phyloP scores from a whole-genome alignment of 2,329 filamentous ascomycete species.

The Arthrobotrys megalospora region DNA sequence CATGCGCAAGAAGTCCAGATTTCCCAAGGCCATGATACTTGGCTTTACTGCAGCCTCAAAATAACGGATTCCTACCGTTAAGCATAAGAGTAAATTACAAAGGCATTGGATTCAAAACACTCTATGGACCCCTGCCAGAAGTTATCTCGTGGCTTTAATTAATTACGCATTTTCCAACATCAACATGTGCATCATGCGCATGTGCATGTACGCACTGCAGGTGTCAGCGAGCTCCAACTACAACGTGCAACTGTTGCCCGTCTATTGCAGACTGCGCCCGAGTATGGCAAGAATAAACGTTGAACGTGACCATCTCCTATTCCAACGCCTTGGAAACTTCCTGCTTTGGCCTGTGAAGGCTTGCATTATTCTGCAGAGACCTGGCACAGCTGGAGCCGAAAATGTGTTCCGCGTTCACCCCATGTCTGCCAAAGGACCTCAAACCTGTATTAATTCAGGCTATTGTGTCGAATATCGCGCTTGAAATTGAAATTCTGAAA shows the following conservation, averaged over 20 bases:
- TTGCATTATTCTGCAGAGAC: constrained; percentile 4
- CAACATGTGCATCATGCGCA: constrained; percentile 13
- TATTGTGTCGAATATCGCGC: constrained; percentile 7
- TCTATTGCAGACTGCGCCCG: not conserved
- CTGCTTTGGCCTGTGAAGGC: constrained; percentile 11
- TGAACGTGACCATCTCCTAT: constrained; percentile 26
- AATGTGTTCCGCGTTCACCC: constrained; percentile 1
- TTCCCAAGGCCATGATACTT: no score
- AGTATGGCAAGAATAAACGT: constrained; percentile 16
- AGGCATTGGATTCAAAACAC: no score
- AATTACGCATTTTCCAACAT: not conserved
- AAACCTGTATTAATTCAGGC: constrained; percentile 17
- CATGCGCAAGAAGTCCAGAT: no score
- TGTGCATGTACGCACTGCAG: constrained; percentile 10
- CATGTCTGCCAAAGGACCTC: not conserved
- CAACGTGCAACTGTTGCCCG: not conserved
- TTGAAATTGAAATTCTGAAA: constrained; percentile 10
- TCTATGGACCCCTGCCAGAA: no score
- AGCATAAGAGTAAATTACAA: no score
- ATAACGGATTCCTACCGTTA: no score
- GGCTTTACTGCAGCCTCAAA: no score
- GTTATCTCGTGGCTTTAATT: not conserved
- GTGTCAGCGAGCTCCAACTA: constrained; percentile 14
- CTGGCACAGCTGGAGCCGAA: constrained; percentile 19
- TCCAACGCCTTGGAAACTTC: constrained; percentile 14